These are phyloP conservation scores for Penicillium tannophilum DNA, from an alignment of 495 filamentous ascomycete species.

Conservation along the genomic window DNA sequence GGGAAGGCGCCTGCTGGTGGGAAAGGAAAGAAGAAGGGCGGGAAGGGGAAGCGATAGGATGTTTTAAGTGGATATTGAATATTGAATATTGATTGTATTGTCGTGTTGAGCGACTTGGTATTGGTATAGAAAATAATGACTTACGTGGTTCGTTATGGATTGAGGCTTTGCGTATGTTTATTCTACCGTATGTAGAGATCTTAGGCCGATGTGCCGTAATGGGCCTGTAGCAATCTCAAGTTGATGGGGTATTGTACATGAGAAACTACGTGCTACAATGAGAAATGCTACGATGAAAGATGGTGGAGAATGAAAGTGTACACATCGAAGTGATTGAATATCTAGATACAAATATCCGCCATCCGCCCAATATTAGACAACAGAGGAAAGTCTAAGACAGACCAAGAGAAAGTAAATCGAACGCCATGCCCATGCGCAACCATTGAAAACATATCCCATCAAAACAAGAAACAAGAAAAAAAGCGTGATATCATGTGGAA, in stretches of 20 bases:
- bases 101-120: not conserved
- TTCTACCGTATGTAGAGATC: not conserved
- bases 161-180: not conserved
- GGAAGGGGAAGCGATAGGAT: slow-evolving; percentile 22
- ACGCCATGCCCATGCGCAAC: slow-evolving; percentile 48
- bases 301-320: not conserved
- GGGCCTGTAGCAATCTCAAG: not conserved
- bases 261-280: not conserved
- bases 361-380: slow-evolving; percentile 30
- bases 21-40: slow-evolving; percentile 25
- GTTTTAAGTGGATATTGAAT: not conserved
- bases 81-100: slow-evolving; percentile 5
- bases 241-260: not conserved
- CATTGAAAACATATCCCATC: slow-evolving; percentile 33
- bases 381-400: slow-evolving; percentile 18
- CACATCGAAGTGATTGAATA: slow-evolving; percentile 21
- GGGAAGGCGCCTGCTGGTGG: not conserved
- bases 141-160: slow-evolving; percentile 15
- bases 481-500: slow-evolving; percentile 31
- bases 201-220: not conserved
- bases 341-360: slow-evolving; percentile 36
- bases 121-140: slow-evolving; percentile 24
- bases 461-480: slow-evolving; percentile 34
- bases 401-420: slow-evolving; percentile 28
- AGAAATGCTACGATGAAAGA: not conserved